phyloP scores from a whole-genome alignment of 1,284 basidiomycete genomes.

The Cystobasidiaceae sp. region DNA sequence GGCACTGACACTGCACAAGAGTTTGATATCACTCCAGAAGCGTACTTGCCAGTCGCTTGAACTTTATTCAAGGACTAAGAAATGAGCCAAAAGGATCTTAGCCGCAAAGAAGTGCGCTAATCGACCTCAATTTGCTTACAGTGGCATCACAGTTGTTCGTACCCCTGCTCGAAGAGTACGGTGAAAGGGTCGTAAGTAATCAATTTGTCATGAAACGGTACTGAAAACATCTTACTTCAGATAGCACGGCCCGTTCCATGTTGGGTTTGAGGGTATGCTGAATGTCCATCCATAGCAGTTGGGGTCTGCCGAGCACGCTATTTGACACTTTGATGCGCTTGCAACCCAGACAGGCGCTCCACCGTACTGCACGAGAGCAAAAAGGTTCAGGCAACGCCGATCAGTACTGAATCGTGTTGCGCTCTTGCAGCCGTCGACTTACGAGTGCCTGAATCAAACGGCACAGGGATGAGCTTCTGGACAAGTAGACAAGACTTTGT shows the following conservation, averaged over 20 bases:
- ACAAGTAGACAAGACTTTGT: too few relatives aligned
- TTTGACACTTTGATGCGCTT: not conserved
- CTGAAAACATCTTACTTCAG: too few relatives aligned
- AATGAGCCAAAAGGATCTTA: too few relatives aligned
- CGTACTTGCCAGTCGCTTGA: not conserved
- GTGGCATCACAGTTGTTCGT: conserved; percentile 1
- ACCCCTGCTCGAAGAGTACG: too few relatives aligned
- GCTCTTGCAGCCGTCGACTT: not conserved
- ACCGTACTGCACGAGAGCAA: not conserved
- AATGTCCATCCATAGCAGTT: conserved; percentile 14
- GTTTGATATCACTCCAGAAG: not conserved
- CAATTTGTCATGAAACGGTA: too few relatives aligned
- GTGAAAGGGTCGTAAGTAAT: too few relatives aligned
- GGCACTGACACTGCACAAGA: not conserved
- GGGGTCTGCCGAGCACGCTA: conserved; percentile 3
- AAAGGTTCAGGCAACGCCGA: too few relatives aligned
- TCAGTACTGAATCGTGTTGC: not conserved
- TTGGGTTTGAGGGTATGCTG: not conserved
- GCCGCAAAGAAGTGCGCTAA: too few relatives aligned
- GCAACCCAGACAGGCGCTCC: conserved; percentile 5
- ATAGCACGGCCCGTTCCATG: not conserved
- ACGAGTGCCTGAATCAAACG: not conserved
- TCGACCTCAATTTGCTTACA: not conserved
- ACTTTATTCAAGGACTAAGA: not conserved
- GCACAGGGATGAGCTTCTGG: too few relatives aligned